Evolutionary conservation across 169 alveolate genomes (phyloP).

Genomic region (Fabrea salina): DNA sequence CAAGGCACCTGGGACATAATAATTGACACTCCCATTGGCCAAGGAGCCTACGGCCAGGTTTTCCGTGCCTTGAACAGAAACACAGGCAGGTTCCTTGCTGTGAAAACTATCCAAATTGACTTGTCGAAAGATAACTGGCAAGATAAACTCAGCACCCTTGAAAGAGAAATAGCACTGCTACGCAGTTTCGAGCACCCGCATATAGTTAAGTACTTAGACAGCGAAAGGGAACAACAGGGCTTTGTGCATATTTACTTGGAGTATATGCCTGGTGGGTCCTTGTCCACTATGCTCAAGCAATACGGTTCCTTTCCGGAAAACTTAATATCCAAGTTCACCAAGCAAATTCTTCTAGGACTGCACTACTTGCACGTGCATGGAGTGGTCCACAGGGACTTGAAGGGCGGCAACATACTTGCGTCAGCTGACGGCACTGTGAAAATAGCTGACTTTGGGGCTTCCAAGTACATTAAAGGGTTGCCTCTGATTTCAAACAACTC

Average conservation of each 20-base stretch:
- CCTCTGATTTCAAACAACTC: conserved; percentile 31
- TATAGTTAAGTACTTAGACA: conserved; percentile 70
- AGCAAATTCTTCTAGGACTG: conserved; percentile 61
- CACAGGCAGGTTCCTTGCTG: conserved; percentile 45
- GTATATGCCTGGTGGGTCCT: conserved; percentile 74
- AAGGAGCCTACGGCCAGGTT: conserved; percentile 64
- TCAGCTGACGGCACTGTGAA: conserved; percentile 69
- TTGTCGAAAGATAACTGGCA: conserved; percentile 25
- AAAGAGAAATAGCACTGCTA: conserved; percentile 68
- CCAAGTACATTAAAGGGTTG: conserved; percentile 22
- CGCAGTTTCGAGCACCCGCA: conserved; percentile 62
- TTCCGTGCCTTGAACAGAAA: conserved; percentile 35
- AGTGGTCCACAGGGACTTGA: conserved; percentile 81
- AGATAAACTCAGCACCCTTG: conserved; percentile 9
- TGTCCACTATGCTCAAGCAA: conserved; percentile 44
- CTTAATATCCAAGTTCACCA: conserved; percentile 60
- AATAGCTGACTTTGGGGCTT: conserved; percentile 81
- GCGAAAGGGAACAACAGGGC: conserved; percentile 51
- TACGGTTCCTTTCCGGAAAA: conserved; percentile 64
- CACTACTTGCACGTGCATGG: conserved; percentile 63
- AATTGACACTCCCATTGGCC: conserved; percentile 1
- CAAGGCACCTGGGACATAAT: too few species aligned
- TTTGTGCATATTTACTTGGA: conserved; percentile 68
- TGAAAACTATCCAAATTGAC: conserved; percentile 40
- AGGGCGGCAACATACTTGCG: conserved; percentile 76